Percentiles rank a stretch among this genome's conserved stretches.
phyloP scores from a whole-genome alignment of 2,329 filamentous ascomycete species.

The Curvularia sp. region DNA sequence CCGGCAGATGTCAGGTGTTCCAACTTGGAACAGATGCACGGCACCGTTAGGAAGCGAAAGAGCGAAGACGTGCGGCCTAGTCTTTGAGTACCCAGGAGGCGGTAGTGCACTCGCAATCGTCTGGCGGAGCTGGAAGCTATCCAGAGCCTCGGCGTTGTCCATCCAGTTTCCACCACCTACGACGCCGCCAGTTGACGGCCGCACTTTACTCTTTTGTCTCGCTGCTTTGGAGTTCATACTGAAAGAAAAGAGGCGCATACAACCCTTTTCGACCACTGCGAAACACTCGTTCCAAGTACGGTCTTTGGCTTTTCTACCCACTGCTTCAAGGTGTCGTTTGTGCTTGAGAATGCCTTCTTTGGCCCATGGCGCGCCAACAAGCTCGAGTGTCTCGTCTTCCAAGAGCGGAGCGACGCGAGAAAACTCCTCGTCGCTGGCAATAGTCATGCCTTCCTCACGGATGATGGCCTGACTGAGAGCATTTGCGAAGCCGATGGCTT shows the following conservation, averaged over 20 bases:
- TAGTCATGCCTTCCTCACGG: conserved; percentile 76
- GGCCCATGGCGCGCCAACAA: conserved; percentile 94
- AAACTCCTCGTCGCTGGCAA: conserved; percentile 64
- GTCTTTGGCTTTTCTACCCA: conserved; percentile 92
- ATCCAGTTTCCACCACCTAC: conserved; percentile 99
- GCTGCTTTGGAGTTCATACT: conserved; percentile 76
- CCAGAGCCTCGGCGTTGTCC: conserved; percentile 90
- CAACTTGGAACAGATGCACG: conserved; percentile 97
- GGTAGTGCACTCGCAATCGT: conserved; percentile 91
- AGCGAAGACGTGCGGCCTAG: conserved; percentile 91
- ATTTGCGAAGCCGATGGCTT: conserved; percentile 97
- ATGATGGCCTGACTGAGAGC: conserved; percentile 96
- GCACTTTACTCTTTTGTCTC: conserved; percentile 69
- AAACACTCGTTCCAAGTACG: conserved; percentile 95
- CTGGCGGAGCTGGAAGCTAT: conserved; percentile 86
- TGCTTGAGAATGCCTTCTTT: conserved; percentile 97
- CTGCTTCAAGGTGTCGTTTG: conserved; percentile 91
- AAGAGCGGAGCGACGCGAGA: conserved; percentile 70
- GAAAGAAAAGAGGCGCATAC: conserved; percentile 94
- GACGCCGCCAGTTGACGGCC: conserved; percentile 66
- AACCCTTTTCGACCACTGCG: conserved; percentile 93
- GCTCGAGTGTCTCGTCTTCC: conserved; percentile 90
- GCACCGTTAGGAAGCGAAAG: conserved; percentile 89
- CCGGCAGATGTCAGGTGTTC: conserved; percentile 90
- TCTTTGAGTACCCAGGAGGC: conserved; percentile 89